phyloP scores from a whole-genome alignment of 208 protist species.

The Tetramitus jugosus region DNA sequence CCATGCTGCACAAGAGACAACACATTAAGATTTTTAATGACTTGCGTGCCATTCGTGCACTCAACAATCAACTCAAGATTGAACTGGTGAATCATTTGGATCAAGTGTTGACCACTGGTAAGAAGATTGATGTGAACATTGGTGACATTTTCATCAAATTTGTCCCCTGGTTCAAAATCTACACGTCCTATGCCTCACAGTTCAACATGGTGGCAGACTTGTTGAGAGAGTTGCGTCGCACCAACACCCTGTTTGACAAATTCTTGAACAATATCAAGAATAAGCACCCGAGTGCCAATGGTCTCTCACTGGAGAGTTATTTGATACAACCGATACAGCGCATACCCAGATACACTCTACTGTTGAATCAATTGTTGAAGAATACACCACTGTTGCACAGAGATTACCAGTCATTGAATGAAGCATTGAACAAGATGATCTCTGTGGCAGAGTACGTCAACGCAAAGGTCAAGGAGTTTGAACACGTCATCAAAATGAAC shows the following conservation, averaged over 20 bases:
- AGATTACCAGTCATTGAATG: background rate
- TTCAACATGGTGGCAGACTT: background rate
- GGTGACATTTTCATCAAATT: background rate
- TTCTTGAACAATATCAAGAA: background rate
- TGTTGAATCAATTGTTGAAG: background rate
- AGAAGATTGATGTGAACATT: no score
- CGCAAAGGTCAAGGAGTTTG: no score
- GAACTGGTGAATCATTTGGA: no score
- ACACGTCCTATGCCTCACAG: background rate
- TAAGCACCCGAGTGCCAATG: background rate
- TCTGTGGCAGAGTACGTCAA: no score
- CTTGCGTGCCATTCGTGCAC: no score
- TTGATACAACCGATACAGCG: conserved; percentile 11
- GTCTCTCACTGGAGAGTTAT: background rate
- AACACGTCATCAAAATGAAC: no score
- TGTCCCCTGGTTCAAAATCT: background rate
- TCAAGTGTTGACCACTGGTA: no score
- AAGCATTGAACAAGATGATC: no score
- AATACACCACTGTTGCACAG: background rate
- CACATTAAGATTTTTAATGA: no score
- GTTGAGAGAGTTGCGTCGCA: background rate
- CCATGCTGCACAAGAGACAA: no score
- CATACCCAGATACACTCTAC: background rate
- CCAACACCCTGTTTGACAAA: background rate
- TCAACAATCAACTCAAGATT: no score